Conservation (phyloP, 2,329 filamentous ascomycete species). For the Scedosporium apiospermum region DNA sequence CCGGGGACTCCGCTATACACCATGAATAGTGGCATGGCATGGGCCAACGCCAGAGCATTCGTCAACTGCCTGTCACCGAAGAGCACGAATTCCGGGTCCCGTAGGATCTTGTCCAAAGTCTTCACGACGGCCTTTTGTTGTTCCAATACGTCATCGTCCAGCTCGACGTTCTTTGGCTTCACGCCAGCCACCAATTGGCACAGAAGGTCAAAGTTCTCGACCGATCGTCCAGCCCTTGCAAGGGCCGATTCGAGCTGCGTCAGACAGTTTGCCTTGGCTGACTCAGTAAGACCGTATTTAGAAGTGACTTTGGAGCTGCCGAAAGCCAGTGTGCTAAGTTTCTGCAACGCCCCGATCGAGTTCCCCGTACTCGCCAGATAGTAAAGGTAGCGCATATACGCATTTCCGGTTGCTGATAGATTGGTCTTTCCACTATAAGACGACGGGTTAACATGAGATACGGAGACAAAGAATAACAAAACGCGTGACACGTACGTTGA, state of each 20-base stretch:
- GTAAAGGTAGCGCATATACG: constrained; percentile 44
- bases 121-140: constrained; percentile 26
- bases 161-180: constrained; percentile 38
- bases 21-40: constrained; percentile 77
- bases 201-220: constrained; percentile 41
- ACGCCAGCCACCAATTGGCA: constrained; percentile 45
- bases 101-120: constrained; percentile 32
- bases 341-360: neutral
- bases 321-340: constrained; percentile 1
- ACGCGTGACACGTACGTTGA: neutral
- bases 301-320: neutral
- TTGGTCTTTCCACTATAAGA: neutral
- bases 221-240: constrained; percentile 43
- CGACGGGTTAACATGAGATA: neutral
- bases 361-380: constrained; percentile 28
- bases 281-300: constrained; percentile 32
- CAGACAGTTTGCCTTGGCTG: constrained; percentile 42
- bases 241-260: constrained; percentile 47
- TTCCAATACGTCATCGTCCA: constrained; percentile 42
- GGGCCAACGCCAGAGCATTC: constrained; percentile 68
- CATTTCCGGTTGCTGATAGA: constrained; percentile 17
- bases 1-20: constrained; percentile 86
- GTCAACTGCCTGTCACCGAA: constrained; percentile 27
- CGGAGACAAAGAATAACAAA: neutral
- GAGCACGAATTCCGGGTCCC: constrained; percentile 10